Percentiles rank a stretch among this genome's conserved stretches.
phyloP scores from a whole-genome alignment of 2,329 filamentous ascomycete genomes.

The Trichoderma breve region DNA sequence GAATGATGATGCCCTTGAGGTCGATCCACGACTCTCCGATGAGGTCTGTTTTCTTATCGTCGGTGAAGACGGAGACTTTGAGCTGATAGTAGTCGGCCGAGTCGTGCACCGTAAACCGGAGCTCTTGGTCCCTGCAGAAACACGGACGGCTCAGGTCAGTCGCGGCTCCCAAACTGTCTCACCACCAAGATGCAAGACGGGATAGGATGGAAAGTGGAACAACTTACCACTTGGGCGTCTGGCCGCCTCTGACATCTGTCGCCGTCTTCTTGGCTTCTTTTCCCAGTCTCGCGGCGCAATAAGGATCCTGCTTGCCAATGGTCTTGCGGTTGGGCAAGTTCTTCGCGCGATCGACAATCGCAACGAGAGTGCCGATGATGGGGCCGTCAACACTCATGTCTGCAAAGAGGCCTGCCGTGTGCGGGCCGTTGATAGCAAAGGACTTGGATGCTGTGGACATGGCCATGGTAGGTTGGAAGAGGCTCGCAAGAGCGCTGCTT shows the following conservation, averaged over 20 bases:
- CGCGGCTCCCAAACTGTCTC: background rate
- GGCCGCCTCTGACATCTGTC: slow-evolving; percentile 89
- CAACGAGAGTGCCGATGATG: slow-evolving; percentile 86
- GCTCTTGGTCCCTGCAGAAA: slow-evolving; percentile 81
- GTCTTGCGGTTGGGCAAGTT: slow-evolving; percentile 95
- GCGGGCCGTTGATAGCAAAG: slow-evolving; percentile 61
- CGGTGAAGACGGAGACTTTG: slow-evolving; percentile 95
- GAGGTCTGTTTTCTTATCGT: slow-evolving; percentile 95
- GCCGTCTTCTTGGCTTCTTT: slow-evolving; percentile 98
- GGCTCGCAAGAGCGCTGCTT: slow-evolving; percentile 17
- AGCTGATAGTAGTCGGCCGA: slow-evolving; percentile 94
- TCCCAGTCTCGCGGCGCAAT: slow-evolving; percentile 87
- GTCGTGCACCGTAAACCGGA: slow-evolving; percentile 94
- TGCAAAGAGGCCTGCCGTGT: slow-evolving; percentile 90
- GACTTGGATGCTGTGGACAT: slow-evolving; percentile 56
- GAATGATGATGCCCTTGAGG: slow-evolving; percentile 74
- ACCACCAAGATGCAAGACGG: background rate
- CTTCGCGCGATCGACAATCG: slow-evolving; percentile 91
- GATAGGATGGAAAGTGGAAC: background rate
- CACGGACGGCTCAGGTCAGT: background rate
- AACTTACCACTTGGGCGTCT: slow-evolving; percentile 87
- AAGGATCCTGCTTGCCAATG: slow-evolving; percentile 98
- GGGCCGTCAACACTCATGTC: slow-evolving; percentile 93
- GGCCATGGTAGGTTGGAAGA: slow-evolving; percentile 23
- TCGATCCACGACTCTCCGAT: slow-evolving; percentile 94